Conservation (phyloP, 2,329 filamentous ascomycete genomes). For the Davidsoniella eucalypti region DNA sequence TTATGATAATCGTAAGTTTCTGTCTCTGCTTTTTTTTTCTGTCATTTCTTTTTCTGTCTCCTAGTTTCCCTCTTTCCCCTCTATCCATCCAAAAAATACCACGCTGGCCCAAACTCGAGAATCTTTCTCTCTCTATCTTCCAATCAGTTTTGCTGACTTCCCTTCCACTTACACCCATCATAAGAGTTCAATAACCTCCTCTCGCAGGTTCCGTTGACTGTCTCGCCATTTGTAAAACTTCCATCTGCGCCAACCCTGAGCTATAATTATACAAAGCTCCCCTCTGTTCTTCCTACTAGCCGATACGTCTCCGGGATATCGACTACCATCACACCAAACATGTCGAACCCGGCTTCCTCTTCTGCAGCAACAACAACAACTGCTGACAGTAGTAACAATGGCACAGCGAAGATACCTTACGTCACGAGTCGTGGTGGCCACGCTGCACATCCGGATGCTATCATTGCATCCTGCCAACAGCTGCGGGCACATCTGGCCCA, state of each 20-base stretch:
- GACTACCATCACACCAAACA: slow-evolving; percentile 12
- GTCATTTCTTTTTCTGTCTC: not conserved
- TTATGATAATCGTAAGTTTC: slow-evolving; percentile 20
- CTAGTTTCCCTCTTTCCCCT: not conserved
- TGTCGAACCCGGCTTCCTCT: slow-evolving; percentile 20
- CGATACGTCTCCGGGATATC: slow-evolving; percentile 28
- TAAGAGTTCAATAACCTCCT: slow-evolving; percentile 70
- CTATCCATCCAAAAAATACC: too few relatives aligned
- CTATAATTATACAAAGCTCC: slow-evolving; percentile 85
- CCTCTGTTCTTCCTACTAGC: slow-evolving; percentile 55
- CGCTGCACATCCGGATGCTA: slow-evolving; percentile 73
- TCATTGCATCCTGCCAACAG: slow-evolving; percentile 64
- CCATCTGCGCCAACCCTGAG: slow-evolving; percentile 81
- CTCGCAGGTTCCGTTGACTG: slow-evolving; percentile 80
- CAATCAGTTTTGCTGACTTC: not conserved
- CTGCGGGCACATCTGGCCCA: slow-evolving; percentile 60
- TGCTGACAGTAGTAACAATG: slow-evolving; percentile 21
- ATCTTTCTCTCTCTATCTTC: not conserved
- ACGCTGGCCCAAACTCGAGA: too few relatives aligned
- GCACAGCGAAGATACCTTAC: slow-evolving; percentile 33
- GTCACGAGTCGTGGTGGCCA: slow-evolving; percentile 64
- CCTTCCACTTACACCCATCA: not conserved
- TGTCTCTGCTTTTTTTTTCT: not conserved
- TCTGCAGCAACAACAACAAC: slow-evolving; percentile 14
- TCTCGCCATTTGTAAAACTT: slow-evolving; percentile 85